A percentile compares a stretch with the other conserved stretches of the same genome.
Conservation (phyloP, 2,329 filamentous ascomycete genomes). For the Lecanicillium sp. region DNA sequence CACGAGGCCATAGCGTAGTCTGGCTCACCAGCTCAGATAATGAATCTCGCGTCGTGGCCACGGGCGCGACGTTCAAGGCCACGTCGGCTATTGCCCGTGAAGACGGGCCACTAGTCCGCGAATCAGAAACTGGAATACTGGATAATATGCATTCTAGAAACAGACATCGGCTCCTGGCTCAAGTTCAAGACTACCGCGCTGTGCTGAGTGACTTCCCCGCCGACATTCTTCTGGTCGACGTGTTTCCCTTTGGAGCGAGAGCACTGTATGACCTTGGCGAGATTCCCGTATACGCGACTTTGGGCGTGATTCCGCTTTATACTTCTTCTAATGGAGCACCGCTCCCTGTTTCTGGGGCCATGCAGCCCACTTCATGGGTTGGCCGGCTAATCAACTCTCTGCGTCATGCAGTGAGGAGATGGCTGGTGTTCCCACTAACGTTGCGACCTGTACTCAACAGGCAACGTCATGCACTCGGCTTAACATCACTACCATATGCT, state of each 20-base stretch:
- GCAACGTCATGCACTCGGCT: too few relatives aligned
- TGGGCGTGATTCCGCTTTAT: constrained; percentile 32
- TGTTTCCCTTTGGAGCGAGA: constrained; percentile 27
- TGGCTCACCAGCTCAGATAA: constrained; percentile 29
- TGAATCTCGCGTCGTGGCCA: constrained; percentile 22
- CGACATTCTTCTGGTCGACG: constrained; percentile 28
- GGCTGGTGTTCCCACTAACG: too few relatives aligned
- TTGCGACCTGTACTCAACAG: too few relatives aligned
- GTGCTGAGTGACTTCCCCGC: constrained; percentile 19
- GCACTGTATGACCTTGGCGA: constrained; percentile 26
- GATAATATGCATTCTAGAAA: constrained; percentile 19
- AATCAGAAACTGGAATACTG: constrained; percentile 22
- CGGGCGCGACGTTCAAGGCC: constrained; percentile 25
- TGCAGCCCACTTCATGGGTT: constrained; percentile 19
- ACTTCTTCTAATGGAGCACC: constrained; percentile 21
- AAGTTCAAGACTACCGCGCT: constrained; percentile 27
- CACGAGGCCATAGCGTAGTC: constrained; percentile 27
- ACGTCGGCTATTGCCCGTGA: constrained; percentile 22
- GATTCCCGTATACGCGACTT: constrained; percentile 26
- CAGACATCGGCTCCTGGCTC: constrained; percentile 21
- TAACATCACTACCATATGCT: constrained; percentile 16
- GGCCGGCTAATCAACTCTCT: constrained; percentile 12
- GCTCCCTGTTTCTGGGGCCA: constrained; percentile 22
- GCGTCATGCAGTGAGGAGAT: too few relatives aligned
- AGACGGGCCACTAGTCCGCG: constrained; percentile 20